These are phyloP conservation scores for Phytophthora europaea DNA, from an alignment of 352 stramenopile species.

Conservation along the genomic window DNA sequence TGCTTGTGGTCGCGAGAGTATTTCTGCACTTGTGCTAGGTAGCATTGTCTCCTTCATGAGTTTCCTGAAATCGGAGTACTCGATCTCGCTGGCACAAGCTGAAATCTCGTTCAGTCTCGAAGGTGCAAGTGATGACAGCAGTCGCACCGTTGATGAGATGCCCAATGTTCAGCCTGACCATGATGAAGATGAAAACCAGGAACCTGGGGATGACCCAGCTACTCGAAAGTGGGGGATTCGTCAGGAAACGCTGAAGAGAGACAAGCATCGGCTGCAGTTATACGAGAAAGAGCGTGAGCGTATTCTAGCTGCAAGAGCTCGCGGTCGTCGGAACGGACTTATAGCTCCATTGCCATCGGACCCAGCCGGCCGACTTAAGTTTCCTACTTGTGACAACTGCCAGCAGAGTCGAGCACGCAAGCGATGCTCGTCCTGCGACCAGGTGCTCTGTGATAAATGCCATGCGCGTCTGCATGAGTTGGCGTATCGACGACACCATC, in stretches of 20 bases:
- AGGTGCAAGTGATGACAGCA: slow-evolving; percentile 2
- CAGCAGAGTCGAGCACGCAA: slow-evolving; percentile 53
- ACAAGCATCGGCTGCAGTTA: slow-evolving; percentile 28
- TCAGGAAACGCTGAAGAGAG: slow-evolving; percentile 46
- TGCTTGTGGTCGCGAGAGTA: background rate
- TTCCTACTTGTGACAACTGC: slow-evolving; percentile 66
- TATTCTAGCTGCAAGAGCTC: slow-evolving; percentile 45
- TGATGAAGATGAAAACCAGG: slow-evolving; percentile 1
- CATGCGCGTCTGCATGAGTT: slow-evolving; percentile 69
- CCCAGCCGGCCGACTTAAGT: slow-evolving; percentile 45
- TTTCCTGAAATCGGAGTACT: slow-evolving; percentile 18
- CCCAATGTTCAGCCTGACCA: background rate
- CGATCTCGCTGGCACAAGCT: slow-evolving; percentile 27
- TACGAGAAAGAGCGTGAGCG: slow-evolving; percentile 58
- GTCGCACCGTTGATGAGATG: slow-evolving; percentile 6
- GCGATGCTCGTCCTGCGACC: slow-evolving; percentile 60
- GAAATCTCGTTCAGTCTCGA: slow-evolving; percentile 18
- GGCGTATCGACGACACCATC: slow-evolving; percentile 57
- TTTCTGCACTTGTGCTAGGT: slow-evolving; percentile 15
- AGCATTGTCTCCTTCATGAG: background rate
- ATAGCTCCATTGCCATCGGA: slow-evolving; percentile 61
- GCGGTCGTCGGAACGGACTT: slow-evolving; percentile 62
- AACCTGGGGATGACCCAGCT: slow-evolving; percentile 5
- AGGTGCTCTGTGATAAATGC: slow-evolving; percentile 71
- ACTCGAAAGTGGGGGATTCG: slow-evolving; percentile 51